These are phyloP conservation scores for Candida coquimbonensis DNA, from an alignment of 805 yeast species.

Conservation along the genomic window DNA sequence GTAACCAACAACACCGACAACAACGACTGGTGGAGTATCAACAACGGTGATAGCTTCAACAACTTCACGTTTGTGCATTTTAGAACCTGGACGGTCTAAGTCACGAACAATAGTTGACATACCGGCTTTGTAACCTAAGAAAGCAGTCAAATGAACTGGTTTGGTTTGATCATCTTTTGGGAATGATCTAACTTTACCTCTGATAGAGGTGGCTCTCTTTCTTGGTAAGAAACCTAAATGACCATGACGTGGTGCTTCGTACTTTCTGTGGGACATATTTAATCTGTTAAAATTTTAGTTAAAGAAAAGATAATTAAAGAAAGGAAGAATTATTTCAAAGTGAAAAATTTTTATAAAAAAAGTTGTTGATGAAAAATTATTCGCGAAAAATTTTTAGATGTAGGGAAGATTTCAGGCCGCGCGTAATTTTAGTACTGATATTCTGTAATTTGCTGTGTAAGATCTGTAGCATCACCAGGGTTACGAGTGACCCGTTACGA, in stretches of 20 bases:
- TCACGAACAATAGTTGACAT: slow-evolving; percentile 99
- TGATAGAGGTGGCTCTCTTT: slow-evolving; percentile 98
- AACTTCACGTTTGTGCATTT: slow-evolving; percentile 99
- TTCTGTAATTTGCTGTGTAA: too few relatives aligned
- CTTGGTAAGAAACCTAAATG: slow-evolving; percentile 99
- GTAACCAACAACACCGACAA: slow-evolving; percentile 99
- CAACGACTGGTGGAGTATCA: slow-evolving; percentile 98
- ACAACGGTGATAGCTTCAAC: slow-evolving; percentile 99
- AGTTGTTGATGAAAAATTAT: slow-evolving; percentile 1
- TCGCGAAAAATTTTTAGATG: not conserved
- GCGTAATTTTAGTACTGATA: not conserved
- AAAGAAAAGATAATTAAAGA: slow-evolving; percentile 8
- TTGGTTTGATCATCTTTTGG: slow-evolving; percentile 97
- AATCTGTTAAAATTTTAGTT: slow-evolving; percentile 18
- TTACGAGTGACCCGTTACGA: too few relatives aligned
- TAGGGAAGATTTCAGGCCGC: not conserved
- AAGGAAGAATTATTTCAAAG: slow-evolving; percentile 10
- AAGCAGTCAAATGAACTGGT: slow-evolving; percentile 98
- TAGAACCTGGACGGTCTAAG: slow-evolving; percentile 99
- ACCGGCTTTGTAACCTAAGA: slow-evolving; percentile 99
- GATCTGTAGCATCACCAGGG: too few relatives aligned
- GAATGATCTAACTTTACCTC: slow-evolving; percentile 99
- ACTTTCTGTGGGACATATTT: slow-evolving; percentile 98
- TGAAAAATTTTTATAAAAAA: slow-evolving; percentile 13
- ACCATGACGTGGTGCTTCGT: slow-evolving; percentile 99